Base-by-base conservation (phyloP, 768 basidiomycete species). In the Astraeus odoratus region DNA sequence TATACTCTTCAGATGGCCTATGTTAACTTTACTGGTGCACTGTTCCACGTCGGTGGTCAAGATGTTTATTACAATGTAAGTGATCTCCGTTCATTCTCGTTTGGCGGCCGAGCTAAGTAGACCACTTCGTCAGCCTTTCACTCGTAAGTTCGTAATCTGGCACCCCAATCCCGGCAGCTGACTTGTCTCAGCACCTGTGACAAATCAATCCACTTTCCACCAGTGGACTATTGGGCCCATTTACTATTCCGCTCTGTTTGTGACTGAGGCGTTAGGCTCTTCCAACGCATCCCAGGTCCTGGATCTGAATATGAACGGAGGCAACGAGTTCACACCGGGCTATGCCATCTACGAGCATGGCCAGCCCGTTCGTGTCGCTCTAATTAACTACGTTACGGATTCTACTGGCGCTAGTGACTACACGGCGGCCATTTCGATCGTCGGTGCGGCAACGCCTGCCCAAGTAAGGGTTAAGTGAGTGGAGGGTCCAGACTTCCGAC, bases 301-400 rank as follows among this genome's bases (percentile, higher is more conserved):
- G 26, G 88, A 91, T 61, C 69, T 86, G 25, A 59, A 59, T n/a
- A 70, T 72, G 38, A 78, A 76, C 52, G 56, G 54, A 36, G 71
- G 63, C n/a, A 76, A 67, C 52, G 66, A 70, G 12, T 76, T 66
- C 51, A 83, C 81, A 5, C 83, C 86, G 47, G 70, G 75, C 42
- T 57, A 57, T 30, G 83, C 76, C 5, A 75, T 91, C 43, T 90
- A 89, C 57, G 85, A 91, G 59, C 73, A 82, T 46, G 78, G 77
- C 15, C 67, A 60, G 3, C 76, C 82, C 3, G 71, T 72, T 8
- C 74, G 81, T 34, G 70, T 86, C 1, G 81, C 77, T 7, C 56
- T 91, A 41, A 76, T 89, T 67, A 92, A 91, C 61, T 90, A 76
- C 55, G 70, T 86, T 34, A 70, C 73, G 22, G 86, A 88, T 54